phyloP scores from a whole-genome alignment of 164 flowering plant genomes.

The Annona cherimola region DNA sequence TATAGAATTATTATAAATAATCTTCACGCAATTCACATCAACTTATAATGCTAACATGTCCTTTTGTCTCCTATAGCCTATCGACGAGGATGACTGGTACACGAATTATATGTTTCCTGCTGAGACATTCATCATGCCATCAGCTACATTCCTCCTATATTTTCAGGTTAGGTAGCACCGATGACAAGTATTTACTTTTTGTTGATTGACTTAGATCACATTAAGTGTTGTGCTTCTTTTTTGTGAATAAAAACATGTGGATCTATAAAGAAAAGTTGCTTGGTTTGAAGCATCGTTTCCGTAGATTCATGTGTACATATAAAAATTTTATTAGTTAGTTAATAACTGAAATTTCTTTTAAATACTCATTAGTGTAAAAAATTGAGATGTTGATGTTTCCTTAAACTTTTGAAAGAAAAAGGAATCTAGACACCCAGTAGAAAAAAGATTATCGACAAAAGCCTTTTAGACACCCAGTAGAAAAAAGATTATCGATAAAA shows the following conservation, averaged over 20 bases:
- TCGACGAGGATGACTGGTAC: constrained; percentile 16
- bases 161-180: constrained; percentile 28
- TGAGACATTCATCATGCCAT: constrained; percentile 17
- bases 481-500: no score
- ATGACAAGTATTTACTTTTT: no score
- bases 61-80: neutral
- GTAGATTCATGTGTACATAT: neutral
- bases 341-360: neutral
- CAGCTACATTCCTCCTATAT: constrained; percentile 19
- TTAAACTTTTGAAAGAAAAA: no score
- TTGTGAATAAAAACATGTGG: neutral
- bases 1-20: neutral
- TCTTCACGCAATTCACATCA: neutral
- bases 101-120: constrained; percentile 13
- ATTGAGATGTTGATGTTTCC: neutral
- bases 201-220: no score
- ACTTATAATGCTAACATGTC: neutral
- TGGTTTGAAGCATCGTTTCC: neutral
- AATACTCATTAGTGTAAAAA: no score
- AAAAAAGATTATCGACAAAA: no score
- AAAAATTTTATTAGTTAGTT: neutral
- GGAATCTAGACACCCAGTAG: no score
- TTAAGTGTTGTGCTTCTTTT: no score
- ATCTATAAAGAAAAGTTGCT: neutral
- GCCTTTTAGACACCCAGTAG: no score